phyloP scores from a whole-genome alignment of 352 stramenopile genomes.

The Globisporangium canariense region DNA sequence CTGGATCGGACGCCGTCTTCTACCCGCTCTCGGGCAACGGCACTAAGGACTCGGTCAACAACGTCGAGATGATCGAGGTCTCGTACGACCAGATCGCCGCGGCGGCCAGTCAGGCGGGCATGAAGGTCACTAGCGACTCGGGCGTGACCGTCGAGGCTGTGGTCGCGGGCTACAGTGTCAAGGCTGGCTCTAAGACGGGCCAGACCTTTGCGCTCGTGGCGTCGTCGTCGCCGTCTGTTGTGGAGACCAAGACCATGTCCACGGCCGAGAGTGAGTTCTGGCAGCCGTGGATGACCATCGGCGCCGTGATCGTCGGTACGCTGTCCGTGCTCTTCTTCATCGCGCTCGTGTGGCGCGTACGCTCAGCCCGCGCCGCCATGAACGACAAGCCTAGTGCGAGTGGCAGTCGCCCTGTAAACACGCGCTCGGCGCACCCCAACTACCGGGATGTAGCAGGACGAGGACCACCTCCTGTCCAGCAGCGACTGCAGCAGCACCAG shows the following conservation, averaged over 20 bases:
- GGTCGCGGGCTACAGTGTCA: constrained; percentile 62
- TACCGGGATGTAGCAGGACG: constrained; percentile 2
- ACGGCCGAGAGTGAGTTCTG: constrained; percentile 31
- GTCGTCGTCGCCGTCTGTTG: constrained; percentile 53
- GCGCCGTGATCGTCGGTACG: constrained; percentile 43
- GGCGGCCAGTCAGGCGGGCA: constrained; percentile 23
- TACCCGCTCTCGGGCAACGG: constrained; percentile 62
- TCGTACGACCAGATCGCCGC: constrained; percentile 44
- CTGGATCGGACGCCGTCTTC: constrained; percentile 46
- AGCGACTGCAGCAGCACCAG: background rate
- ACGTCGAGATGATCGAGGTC: constrained; percentile 78
- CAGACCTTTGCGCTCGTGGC: constrained; percentile 79
- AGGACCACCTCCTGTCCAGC: background rate
- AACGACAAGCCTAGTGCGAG: constrained; percentile 19
- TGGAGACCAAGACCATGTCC: constrained; percentile 23
- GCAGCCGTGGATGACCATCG: constrained; percentile 80
- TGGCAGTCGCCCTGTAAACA: background rate
- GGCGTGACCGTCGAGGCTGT: constrained; percentile 60
- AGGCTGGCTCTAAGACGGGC: constrained; percentile 40
- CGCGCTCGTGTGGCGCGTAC: constrained; percentile 46
- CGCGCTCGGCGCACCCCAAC: background rate
- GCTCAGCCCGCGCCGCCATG: constrained; percentile 10
- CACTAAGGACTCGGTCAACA: constrained; percentile 63
- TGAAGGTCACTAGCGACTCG: constrained; percentile 26
- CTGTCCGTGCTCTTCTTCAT: constrained; percentile 54